Evolutionary conservation across 257 asterid genomes (phyloP), one percentile per base, ranked within the genome.

Genomic region (Osmanthus fragrans): DNA sequence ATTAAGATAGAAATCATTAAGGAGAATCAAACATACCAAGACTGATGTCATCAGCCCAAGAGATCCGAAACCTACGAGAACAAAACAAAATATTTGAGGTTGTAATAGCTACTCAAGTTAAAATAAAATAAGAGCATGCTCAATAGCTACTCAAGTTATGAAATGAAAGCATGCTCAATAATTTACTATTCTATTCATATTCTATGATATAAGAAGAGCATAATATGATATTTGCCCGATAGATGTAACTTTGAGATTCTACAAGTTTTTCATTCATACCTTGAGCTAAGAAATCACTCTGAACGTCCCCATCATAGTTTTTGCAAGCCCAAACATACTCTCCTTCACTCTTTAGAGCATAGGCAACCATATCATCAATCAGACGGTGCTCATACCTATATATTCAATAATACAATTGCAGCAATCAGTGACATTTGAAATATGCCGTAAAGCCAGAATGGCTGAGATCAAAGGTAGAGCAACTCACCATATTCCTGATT

Each of bases 261-360:
- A 33, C 19, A 54, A 65, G 60, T 67, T 74, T 56, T 65, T 51
- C 69, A 49, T 4, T 0, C 73, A 64, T 84, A 90, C 99, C 99
- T 91, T 96, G 99, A 51, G 99, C 99, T 65, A 96, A 83, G 89
- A 96, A 93, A 88, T 96, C 99, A 89, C 99, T 96, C 86, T 96
- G 98, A 71, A 96, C 99, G 81, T 96, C 98, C 42, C 99, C 99
- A 79, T 96, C 99, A 70, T 96, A 96, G 91, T 96, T 96, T 89
- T 93, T 96, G 89, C 99, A 96, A 77, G 99, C 99, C 99, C 99
- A 96, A 25, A 96, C 98, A 72, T 96, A 93, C 73, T 89, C 98
- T 77, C 99, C 99, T n/a, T 96, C 98, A 27, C 98, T 96, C 94
- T 96, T 96, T 11, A 96, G 87, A 80, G 99, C 98, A 82, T 93